A percentile compares a stretch with the other conserved stretches of the same genome.
Conservation (phyloP, 2,329 filamentous ascomycete genomes). For the Rhexocercosporidium sp. region DNA sequence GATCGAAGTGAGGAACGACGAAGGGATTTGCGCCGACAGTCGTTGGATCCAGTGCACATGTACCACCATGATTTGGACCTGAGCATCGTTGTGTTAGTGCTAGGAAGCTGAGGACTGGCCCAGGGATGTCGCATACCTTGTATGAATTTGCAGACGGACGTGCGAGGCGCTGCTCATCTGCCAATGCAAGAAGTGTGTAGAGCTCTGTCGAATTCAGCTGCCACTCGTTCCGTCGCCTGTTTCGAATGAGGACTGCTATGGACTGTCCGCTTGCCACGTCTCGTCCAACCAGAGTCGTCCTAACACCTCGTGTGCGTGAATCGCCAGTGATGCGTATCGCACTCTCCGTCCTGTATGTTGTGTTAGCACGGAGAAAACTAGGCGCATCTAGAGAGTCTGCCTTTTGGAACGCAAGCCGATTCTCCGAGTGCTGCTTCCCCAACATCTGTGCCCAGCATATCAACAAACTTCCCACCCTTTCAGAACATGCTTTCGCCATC, state of each 20-base stretch:
- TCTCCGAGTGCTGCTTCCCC: constrained; percentile 12
- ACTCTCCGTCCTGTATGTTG: constrained; percentile 4
- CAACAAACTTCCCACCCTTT: constrained; percentile 2
- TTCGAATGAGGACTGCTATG: constrained; percentile 14
- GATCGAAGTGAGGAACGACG: background rate
- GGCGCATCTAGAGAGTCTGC: constrained; percentile 10
- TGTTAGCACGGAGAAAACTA: constrained; percentile 7
- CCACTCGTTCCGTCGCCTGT: background rate
- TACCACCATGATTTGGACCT: background rate
- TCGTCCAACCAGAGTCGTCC: constrained; percentile 8
- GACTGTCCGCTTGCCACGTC: constrained; percentile 14
- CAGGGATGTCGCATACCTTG: background rate
- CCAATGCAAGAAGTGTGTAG: background rate
- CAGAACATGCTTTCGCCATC: background rate
- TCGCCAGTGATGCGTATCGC: constrained; percentile 12
- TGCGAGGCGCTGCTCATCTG: background rate
- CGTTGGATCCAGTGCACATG: background rate
- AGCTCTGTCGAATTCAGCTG: background rate
- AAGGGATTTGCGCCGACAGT: background rate
- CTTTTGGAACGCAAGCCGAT: constrained; percentile 16
- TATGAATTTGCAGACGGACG: background rate
- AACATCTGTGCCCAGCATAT: constrained; percentile 7
- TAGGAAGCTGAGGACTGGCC: background rate
- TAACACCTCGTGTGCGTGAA: constrained; percentile 13
- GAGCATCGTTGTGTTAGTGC: background rate